Base-by-base conservation (phyloP, 1,139 yeast genomes). In the Scheffersomyces titani region DNA sequence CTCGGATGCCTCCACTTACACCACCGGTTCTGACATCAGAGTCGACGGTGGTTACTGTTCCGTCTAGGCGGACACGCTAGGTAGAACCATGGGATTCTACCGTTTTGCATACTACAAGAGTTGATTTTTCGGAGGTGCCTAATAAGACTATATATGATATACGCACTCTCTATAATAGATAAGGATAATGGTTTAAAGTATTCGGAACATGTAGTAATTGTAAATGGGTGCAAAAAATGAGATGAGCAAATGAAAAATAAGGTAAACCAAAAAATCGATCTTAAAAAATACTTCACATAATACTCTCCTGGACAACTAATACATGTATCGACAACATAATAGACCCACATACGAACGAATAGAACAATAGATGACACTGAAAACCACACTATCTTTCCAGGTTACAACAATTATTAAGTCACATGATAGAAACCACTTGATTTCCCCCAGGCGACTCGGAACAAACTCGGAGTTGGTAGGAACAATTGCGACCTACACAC, bases 31-130 rank as follows among this genome's bases (percentile, higher is more conserved):
- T 36, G 84, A 80, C 64, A 71, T 80, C 57, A 72, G 68, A 59
- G 82, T 79, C 47, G 84, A 80, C 59, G 84, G 83, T 59, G 84
- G 82, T 52, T 78, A 78, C 72, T 69, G 76, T 59, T 69, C 73
- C 44, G 71, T 68, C 46, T 71, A 64, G 61, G 24, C 49, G 45
- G 50, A 18, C 16, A 30, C 40, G 13, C 40, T 9, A 30, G 40
- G 40, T 30, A 30, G 40, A 30, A 9, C 11, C 16, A 30, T 11
- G 6, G 2, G 40, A 30, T 7, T 30, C 40, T 30, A 16, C 40
- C 40, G 16, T 30, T 30, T 11, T 30, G 40, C 40, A 30, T 30
- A 30, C 11, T 30, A 30, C 6, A 30, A 30, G 40, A 30, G 9
- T 30, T 30, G 40, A 30, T 30, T 30, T 30, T 11, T 30, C 40